Percentiles rank a stretch among this genome's conserved stretches.
These are phyloP conservation scores for Pseudofabraea citricarpa DNA, from an alignment of 2,329 filamentous ascomycete genomes.

Conservation along the genomic window DNA sequence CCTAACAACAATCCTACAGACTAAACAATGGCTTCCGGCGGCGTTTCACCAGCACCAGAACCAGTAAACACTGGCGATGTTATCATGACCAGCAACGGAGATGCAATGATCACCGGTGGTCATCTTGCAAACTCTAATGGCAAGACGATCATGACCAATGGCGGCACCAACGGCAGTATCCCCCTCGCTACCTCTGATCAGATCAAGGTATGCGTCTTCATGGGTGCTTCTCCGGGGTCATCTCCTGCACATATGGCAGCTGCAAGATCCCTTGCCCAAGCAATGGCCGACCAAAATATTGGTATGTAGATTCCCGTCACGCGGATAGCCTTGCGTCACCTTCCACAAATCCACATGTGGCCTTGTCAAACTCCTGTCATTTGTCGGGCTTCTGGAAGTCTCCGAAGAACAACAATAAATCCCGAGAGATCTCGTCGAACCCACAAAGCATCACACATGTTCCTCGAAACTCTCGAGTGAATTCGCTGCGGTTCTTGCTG, in stretches of 20 bases:
- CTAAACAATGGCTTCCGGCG: constrained; percentile 40
- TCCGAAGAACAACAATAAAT: too few species aligned
- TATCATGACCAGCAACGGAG: not conserved
- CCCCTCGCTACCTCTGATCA: constrained; percentile 31
- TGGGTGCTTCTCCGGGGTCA: constrained; percentile 72
- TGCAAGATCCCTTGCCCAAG: constrained; percentile 67
- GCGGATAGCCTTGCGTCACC: too few species aligned
- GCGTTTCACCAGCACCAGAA: constrained; percentile 30
- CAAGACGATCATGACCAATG: not conserved
- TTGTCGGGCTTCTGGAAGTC: too few species aligned
- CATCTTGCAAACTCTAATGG: not conserved
- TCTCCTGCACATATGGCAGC: constrained; percentile 72
- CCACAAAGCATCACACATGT: not conserved
- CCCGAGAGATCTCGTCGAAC: too few species aligned
- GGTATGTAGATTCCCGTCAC: constrained; percentile 16
- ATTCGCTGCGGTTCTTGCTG: not conserved
- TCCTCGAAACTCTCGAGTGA: not conserved
- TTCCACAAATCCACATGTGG: too few species aligned
- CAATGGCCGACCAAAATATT: constrained; percentile 73
- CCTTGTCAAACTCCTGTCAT: too few species aligned
- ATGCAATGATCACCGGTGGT: not conserved
- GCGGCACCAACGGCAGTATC: constrained; percentile 19
- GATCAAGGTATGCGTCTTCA: constrained; percentile 88
- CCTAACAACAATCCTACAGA: too few species aligned
- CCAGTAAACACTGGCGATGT: not conserved